Conservation (phyloP, 768 basidiomycete genomes). For the Crassisporium funariophilum region DNA sequence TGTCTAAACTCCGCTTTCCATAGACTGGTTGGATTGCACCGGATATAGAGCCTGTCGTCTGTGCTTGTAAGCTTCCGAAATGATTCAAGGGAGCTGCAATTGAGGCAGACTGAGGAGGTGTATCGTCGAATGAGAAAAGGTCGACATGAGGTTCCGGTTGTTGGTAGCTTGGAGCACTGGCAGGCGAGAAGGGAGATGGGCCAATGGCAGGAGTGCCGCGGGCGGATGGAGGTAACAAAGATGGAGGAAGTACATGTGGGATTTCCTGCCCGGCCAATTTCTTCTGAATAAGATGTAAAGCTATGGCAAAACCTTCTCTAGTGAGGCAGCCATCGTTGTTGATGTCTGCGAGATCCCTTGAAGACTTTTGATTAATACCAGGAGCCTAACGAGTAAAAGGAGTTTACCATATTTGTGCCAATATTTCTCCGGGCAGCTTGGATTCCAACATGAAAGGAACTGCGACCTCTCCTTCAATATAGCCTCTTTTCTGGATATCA, state of each 20-base stretch:
- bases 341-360: constrained; percentile 92
- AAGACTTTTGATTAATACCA: constrained; percentile 8
- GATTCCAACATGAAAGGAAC: constrained; percentile 96
- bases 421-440: constrained; percentile 72
- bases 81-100: constrained; percentile 45
- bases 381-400: background rate
- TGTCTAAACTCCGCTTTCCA: constrained; percentile 20
- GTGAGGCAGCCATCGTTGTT: constrained; percentile 85
- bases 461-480: constrained; percentile 90
- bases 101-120: constrained; percentile 44
- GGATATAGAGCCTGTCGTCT: constrained; percentile 29
- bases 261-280: constrained; percentile 81
- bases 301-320: constrained; percentile 93
- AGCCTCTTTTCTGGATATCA: constrained; percentile 73
- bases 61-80: constrained; percentile 31
- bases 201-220: constrained; percentile 44
- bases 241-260: constrained; percentile 66
- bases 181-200: constrained; percentile 41
- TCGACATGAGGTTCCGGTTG: constrained; percentile 48
- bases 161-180: constrained; percentile 37
- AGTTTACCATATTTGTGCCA: constrained; percentile 88
- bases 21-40: constrained; percentile 26
- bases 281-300: constrained; percentile 89
- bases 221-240: constrained; percentile 83
- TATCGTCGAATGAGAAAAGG: constrained; percentile 57